Conservation (phyloP, 148 eudicot genomes). For the Vaccinium vitisidaea region DNA sequence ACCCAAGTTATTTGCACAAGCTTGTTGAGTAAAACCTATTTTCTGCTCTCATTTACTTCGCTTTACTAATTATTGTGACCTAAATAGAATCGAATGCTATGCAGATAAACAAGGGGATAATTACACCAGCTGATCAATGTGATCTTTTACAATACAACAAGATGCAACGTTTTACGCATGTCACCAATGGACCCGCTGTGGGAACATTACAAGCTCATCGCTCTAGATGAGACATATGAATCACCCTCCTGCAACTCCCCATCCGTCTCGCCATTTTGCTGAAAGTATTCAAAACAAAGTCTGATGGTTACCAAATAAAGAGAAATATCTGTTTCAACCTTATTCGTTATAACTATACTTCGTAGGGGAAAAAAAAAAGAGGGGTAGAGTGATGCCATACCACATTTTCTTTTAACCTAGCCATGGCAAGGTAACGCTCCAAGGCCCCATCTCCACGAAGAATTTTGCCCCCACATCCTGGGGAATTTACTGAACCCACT, state of each 20-base stretch:
- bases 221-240: conserved; percentile 42
- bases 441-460: conserved; percentile 64
- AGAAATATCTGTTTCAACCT: background rate
- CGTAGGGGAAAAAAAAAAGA: background rate
- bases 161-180: background rate
- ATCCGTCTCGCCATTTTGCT: conserved; percentile 29
- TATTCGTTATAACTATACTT: background rate
- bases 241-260: conserved; percentile 37
- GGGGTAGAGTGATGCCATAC: conserved; percentile 22
- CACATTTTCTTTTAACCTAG: conserved; percentile 28
- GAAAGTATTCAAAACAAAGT: conserved; percentile 4
- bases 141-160: conserved; percentile 1
- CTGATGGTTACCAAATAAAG: background rate
- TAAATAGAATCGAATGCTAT: conserved; percentile 1
- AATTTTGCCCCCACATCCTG: conserved; percentile 56
- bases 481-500: conserved; percentile 35
- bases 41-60: background rate
- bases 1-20: background rate
- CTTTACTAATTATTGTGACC: background rate
- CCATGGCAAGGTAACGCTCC: conserved; percentile 40
- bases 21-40: background rate
- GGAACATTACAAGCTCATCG: conserved; percentile 40
- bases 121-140: conserved; percentile 19
- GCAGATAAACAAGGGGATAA: conserved; percentile 18
- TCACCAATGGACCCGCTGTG: background rate